Evolutionary conservation across 305 asterid species (phyloP), one percentile per base, ranked within the genome.

Genomic region (Fraxinus sp.): DNA sequence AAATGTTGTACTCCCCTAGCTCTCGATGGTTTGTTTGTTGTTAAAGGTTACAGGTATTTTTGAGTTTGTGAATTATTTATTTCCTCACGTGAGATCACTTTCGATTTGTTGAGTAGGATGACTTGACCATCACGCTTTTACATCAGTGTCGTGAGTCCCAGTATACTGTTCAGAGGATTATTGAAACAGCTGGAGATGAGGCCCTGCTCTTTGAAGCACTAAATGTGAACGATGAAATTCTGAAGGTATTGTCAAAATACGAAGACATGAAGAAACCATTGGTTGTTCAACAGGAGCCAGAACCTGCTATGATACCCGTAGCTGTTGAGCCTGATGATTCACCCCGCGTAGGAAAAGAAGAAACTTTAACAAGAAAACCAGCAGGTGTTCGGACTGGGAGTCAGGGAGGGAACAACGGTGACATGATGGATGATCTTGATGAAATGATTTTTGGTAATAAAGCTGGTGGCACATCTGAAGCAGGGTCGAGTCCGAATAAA

Each of bases 401-500:
- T 55, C 93, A 80, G 0, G 92, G 90, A 79, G 97, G 91, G 46
- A 84, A 84, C 87, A 93, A 93, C 13, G 98, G 93, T 18, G 97
- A 95, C 16, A 91, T 95, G 98, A 90, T 95, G 97, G 95, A 95
- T 84, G 99, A 95, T 90, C 97, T 97, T 11, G 99, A 97, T 72
- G 99, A 97, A 91, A 95, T 97, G 99, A 95, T 97, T 24, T 97
- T 97, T 62, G 99, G 99, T 37, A 92, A 86, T 95, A 92, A 91
- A 86, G 84, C 87, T 2, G 93, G 93, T 5, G 90, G 92, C 75
- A 20, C 97, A 11, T 90, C 98, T 20, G 95, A 86, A 75, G 84
- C 89, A 7, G 89, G 87, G 57, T 85, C 83, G 11, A 93, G 90
- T 82, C 33, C 87, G 41, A 92, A 92, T 94, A 95, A 92, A 83